phyloP scores from a whole-genome alignment of 306 rosid genomes.

The barrel medic (Medicago truncatula) region MtrunA17r5.0-ANR NC_053045.1:32489501-32490000 shows the following conservation, averaged over 20 bases:
- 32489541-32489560: slow-evolving; percentile 93
- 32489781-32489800: slow-evolving; percentile 86
- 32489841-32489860: slow-evolving; percentile 93
- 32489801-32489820: slow-evolving; percentile 95
- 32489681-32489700: slow-evolving; percentile 96
- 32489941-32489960: slow-evolving; percentile 87
- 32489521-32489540: slow-evolving; percentile 97
- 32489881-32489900: slow-evolving; percentile 92
- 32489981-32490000: slow-evolving; percentile 92
- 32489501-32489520: slow-evolving; percentile 76
- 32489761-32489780: slow-evolving; percentile 90
- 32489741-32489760: slow-evolving; percentile 97
- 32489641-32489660: slow-evolving; percentile 92
- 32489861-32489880: slow-evolving; percentile 99
- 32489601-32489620: slow-evolving; percentile 74
- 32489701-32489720: slow-evolving; percentile 96
- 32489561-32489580: slow-evolving; percentile 96
- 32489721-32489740: slow-evolving; percentile 89
- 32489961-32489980: slow-evolving; percentile 90
- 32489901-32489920: slow-evolving; percentile 84
- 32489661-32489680: slow-evolving; percentile 87
- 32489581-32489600: slow-evolving; percentile 98
- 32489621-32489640: slow-evolving; percentile 96
- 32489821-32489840: slow-evolving; percentile 92
- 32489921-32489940: slow-evolving; percentile 90